Percentiles rank a stretch among this genome's conserved stretches.
These are phyloP conservation scores for Aegilops bicornis DNA, from an alignment of 176 grass and related monocot genomes.

Conservation along the genomic window DNA sequence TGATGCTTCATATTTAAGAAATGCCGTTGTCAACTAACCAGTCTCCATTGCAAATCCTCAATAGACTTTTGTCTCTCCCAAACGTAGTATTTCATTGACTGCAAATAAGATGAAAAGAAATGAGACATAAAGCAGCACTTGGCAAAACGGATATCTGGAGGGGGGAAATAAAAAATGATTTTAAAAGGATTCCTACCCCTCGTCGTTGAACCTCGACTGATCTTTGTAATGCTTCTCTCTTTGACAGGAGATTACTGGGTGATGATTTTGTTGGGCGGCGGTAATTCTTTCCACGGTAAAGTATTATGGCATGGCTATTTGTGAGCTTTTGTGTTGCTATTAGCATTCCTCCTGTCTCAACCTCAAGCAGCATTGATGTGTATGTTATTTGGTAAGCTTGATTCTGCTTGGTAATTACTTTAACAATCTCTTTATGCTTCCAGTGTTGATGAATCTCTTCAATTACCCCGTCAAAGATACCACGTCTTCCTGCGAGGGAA, in stretches of 20 bases:
- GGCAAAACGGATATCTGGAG: neutral
- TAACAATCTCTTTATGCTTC: constrained; percentile 91
- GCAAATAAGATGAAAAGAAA: constrained; percentile 21
- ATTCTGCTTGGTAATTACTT: constrained; percentile 81
- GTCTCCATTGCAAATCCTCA: constrained; percentile 53
- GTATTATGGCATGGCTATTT: constrained; percentile 76
- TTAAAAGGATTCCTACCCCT: constrained; percentile 50
- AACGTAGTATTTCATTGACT: constrained; percentile 81
- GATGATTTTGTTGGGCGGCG: constrained; percentile 47
- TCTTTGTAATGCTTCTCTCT: constrained; percentile 81
- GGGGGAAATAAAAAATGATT: neutral
- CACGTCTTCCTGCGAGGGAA: constrained; percentile 65
- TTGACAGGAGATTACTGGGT: constrained; percentile 61
- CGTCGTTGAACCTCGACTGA: constrained; percentile 79
- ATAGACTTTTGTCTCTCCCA: constrained; percentile 56
- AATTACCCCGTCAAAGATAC: constrained; percentile 84
- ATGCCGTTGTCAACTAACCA: constrained; percentile 46
- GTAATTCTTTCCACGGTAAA: constrained; percentile 95
- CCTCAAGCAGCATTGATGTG: constrained; percentile 68
- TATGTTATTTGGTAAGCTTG: constrained; percentile 49
- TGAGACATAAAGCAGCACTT: neutral
- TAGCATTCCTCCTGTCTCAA: constrained; percentile 69
- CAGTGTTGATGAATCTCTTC: constrained; percentile 88
- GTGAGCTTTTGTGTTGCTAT: constrained; percentile 65
- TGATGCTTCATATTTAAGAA: neutral